Conservation (phyloP, 176 grass and related monocot genomes). For the Juncus effusus region DNA sequence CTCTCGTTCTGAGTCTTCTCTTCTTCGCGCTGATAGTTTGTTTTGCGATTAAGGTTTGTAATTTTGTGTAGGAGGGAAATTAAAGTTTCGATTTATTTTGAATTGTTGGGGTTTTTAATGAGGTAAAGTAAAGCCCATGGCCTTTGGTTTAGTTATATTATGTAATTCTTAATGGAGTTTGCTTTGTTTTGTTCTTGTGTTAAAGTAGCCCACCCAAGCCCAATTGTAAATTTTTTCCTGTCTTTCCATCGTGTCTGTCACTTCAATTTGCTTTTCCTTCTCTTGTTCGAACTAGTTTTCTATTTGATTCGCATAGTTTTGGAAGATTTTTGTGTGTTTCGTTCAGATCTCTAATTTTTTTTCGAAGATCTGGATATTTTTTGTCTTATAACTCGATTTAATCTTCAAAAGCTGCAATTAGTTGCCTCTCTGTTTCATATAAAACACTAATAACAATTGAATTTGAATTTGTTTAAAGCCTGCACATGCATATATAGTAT, state of each 20-base stretch:
- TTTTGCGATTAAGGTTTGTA: conserved; percentile 23
- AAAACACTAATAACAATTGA: not conserved
- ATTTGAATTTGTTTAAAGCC: not conserved
- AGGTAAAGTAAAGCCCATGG: conserved; percentile 19
- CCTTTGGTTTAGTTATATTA: no score
- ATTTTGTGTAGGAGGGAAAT: not conserved
- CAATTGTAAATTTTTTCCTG: not conserved
- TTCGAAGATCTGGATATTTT: not conserved
- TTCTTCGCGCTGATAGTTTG: not conserved
- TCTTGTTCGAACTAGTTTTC: not conserved
- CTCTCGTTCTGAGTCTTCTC: not conserved
- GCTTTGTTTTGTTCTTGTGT: not conserved
- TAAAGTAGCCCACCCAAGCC: conserved; percentile 16
- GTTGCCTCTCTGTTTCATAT: not conserved
- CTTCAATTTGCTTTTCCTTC: no score
- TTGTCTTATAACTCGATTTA: not conserved
- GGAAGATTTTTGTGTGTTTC: no score
- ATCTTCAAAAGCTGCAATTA: not conserved
- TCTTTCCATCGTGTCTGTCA: not conserved
- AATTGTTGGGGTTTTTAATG: no score
- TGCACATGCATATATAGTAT: no score
- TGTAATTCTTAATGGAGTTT: not conserved
- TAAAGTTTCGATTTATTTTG: no score
- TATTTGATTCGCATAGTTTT: no score
- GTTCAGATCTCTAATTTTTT: no score